These are phyloP conservation scores for Myxozyma nipponensis DNA, from an alignment of 805 yeast genomes.

Conservation along the genomic window DNA sequence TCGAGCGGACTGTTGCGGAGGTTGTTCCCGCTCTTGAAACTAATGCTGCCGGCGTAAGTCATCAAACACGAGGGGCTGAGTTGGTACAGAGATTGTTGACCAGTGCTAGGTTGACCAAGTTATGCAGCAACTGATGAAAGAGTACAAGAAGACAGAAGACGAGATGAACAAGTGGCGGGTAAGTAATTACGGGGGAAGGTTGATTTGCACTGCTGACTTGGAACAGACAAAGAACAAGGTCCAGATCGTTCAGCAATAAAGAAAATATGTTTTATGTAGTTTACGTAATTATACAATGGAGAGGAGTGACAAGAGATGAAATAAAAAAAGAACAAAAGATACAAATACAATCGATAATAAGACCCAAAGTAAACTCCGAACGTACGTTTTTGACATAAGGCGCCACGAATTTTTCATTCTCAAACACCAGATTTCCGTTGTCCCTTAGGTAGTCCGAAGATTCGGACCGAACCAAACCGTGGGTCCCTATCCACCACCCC, in stretches of 20 bases:
- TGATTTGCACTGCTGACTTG: neutral
- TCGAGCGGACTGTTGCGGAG: conserved; percentile 76
- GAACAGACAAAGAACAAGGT: conserved; percentile 43
- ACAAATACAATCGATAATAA: neutral
- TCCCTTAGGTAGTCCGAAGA: conserved; percentile 19
- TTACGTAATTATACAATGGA: too few species aligned
- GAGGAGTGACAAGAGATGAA: too few species aligned
- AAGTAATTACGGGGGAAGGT: too few species aligned
- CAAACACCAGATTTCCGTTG: conserved; percentile 18
- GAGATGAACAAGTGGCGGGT: conserved; percentile 49
- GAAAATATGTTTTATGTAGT: neutral
- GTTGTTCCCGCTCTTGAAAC: conserved; percentile 60
- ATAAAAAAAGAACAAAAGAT: too few species aligned
- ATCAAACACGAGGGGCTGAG: neutral
- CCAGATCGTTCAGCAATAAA: conserved; percentile 41
- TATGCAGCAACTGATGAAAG: conserved; percentile 40
- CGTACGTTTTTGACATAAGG: neutral
- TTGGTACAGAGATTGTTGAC: neutral
- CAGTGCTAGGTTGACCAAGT: conserved; percentile 38
- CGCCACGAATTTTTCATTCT: neutral
- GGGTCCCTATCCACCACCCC: conserved; percentile 31
- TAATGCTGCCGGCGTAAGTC: conserved; percentile 48
- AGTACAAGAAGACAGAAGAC: conserved; percentile 41
- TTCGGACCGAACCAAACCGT: conserved; percentile 29
- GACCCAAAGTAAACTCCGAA: neutral